Conservation (phyloP, 169 alveolate species). For the Toxoplasma gondii region DNA sequence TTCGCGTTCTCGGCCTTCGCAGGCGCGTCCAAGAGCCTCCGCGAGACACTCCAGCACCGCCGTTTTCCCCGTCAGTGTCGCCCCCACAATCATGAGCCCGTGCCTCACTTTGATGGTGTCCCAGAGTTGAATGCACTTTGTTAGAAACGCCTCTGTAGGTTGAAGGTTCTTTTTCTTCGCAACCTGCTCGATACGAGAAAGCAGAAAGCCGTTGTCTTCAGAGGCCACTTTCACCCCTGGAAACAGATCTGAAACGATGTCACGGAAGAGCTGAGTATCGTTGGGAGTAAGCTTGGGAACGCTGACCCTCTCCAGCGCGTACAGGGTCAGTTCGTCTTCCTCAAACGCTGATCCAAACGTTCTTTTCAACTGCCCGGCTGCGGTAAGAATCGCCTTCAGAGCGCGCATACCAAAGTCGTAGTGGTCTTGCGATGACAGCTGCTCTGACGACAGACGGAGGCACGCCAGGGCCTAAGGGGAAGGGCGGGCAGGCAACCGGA, state of each 20-base stretch:
- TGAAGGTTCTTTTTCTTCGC: conserved; percentile 69
- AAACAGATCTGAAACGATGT: conserved; percentile 93
- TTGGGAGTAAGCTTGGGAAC: conserved; percentile 90
- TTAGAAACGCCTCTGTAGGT: conserved; percentile 73
- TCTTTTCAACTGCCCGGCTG: conserved; percentile 86
- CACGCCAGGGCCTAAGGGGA: conserved; percentile 50
- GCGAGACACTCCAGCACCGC: conserved; percentile 79
- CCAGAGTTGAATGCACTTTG: conserved; percentile 83
- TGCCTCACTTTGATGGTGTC: conserved; percentile 92
- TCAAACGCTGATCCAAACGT: conserved; percentile 53
- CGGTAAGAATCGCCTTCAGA: conserved; percentile 91
- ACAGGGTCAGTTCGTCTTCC: conserved; percentile 82
- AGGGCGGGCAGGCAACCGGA: neutral
- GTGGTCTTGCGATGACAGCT: conserved; percentile 93
- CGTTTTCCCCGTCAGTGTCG: conserved; percentile 88
- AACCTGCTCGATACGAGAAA: conserved; percentile 73
- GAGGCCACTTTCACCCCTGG: conserved; percentile 88
- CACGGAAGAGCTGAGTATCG: conserved; percentile 91
- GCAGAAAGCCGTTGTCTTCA: conserved; percentile 79
- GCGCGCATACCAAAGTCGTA: conserved; percentile 95
- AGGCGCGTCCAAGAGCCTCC: conserved; percentile 67
- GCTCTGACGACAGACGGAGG: conserved; percentile 90
- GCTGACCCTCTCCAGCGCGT: conserved; percentile 92
- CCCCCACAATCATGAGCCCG: conserved; percentile 93
- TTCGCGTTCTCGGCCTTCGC: neutral